These are phyloP conservation scores for Populus hybrid DNA, from an alignment of 441 rosid species.

Conservation along the genomic window DNA sequence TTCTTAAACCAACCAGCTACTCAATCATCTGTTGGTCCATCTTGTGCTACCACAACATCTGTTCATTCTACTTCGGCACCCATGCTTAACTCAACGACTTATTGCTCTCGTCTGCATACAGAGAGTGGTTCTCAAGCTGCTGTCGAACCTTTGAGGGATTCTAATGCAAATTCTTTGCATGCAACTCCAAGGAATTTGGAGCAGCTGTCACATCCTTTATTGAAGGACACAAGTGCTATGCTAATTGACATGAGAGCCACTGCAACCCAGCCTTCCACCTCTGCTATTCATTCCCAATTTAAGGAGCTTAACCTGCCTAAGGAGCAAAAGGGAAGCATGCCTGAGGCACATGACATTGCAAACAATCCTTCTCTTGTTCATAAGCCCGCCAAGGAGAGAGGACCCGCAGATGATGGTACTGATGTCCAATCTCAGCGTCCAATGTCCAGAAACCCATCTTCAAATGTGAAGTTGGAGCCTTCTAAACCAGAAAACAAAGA, in stretches of 20 bases:
- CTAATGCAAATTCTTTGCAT: constrained; percentile 31
- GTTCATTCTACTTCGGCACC: constrained; percentile 85
- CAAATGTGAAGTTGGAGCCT: constrained; percentile 50
- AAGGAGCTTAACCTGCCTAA: constrained; percentile 29
- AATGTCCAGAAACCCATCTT: constrained; percentile 35
- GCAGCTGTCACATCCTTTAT: constrained; percentile 37
- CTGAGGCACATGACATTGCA: constrained; percentile 27
- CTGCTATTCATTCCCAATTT: constrained; percentile 30
- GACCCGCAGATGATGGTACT: constrained; percentile 28
- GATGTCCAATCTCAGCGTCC: constrained; percentile 41
- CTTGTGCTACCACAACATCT: constrained; percentile 80
- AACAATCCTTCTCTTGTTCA: constrained; percentile 29
- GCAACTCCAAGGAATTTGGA: constrained; percentile 31
- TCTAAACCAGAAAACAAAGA: constrained; percentile 60
- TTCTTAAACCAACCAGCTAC: constrained; percentile 73
- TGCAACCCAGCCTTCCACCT: constrained; percentile 35
- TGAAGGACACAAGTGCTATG: constrained; percentile 37
- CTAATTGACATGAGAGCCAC: constrained; percentile 30
- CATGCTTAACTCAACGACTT: constrained; percentile 61
- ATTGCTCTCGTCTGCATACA: constrained; percentile 30
- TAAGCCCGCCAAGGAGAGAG: constrained; percentile 32
- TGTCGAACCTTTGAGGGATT: constrained; percentile 37
- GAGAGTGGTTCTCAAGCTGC: constrained; percentile 37
- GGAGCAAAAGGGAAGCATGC: constrained; percentile 35
- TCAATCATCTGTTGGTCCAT: constrained; percentile 69